These are phyloP conservation scores for Periconia macrospinosa DNA, from an alignment of 2,329 filamentous ascomycete genomes.

Conservation along the genomic window DNA sequence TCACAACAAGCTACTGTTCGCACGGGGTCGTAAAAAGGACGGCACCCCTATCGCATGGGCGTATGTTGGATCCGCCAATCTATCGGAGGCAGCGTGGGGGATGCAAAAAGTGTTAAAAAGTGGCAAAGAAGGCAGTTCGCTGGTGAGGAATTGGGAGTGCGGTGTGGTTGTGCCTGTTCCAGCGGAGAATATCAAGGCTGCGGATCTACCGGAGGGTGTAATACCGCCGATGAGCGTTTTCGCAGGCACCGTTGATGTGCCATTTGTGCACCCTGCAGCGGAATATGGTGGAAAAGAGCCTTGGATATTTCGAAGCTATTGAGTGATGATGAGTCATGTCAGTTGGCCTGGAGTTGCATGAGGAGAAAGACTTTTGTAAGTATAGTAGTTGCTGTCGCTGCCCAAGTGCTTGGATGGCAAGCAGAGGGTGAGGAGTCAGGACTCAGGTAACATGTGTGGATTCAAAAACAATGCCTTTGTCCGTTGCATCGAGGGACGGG, in stretches of 20 bases:
- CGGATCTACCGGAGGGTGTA: slow-evolving; percentile 11
- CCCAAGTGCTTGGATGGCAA: no score
- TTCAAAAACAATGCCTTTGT: background rate
- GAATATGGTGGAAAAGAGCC: slow-evolving; percentile 50
- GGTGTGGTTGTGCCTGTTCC: slow-evolving; percentile 74
- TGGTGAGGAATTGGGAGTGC: slow-evolving; percentile 86
- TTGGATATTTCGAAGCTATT: slow-evolving; percentile 44
- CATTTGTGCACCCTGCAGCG: slow-evolving; percentile 63
- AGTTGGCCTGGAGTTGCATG: no score
- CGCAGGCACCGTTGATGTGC: slow-evolving; percentile 60
- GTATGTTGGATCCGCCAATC: slow-evolving; percentile 88
- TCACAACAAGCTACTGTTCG: slow-evolving; percentile 74
- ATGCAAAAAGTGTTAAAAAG: slow-evolving; percentile 70
- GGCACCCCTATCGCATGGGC: slow-evolving; percentile 64
- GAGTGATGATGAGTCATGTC: no score
- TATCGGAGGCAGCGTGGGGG: slow-evolving; percentile 94
- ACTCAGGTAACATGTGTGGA: no score
- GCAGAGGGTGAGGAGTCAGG: no score
- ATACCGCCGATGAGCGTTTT: slow-evolving; percentile 54
- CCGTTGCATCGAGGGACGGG: no score
- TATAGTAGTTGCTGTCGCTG: no score
- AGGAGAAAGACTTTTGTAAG: no score
- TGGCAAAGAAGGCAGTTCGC: slow-evolving; percentile 72
- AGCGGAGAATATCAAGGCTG: slow-evolving; percentile 13
- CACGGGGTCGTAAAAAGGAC: slow-evolving; percentile 33